Evolutionary conservation across 306 rosid species (phyloP), one percentile per base, ranked within the genome.

Genomic region (Ormosia semicastrata): DNA sequence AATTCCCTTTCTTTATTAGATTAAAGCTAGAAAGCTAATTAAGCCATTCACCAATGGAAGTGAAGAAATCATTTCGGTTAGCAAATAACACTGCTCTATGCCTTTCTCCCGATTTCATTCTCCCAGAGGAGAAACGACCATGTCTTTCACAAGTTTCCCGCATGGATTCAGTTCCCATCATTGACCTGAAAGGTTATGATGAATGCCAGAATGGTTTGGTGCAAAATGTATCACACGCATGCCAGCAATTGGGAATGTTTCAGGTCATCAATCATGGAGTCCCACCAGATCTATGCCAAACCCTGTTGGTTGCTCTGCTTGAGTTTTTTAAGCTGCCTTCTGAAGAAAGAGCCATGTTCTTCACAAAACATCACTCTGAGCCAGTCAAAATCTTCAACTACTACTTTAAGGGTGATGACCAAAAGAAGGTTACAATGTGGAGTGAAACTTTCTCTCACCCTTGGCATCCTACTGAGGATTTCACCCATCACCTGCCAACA

Each of bases 201-300:
- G 57, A 63, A 17, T 17, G 15, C 24, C 4, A 34, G 17, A 3
- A 37, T 7, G 29, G 46, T 40, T 15, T 89, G n/a, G 65, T 89
- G 57, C 63, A 53, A 8, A 67, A 54, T 3, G 50, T 87, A 30
- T 81, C 87, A 29, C 44, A 76, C 8, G 89, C 89, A 46, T 87
- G 86, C 33, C 70, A 79, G 12, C 75, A 56, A 12, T 78, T 43
- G 44, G 93, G 86, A 10, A 71, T 85, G 57, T 87, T 85, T 78
- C 87, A 81, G 14, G 47, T 87, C 68, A 83, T 75, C 66, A 83
- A 85, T 73, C 93, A 87, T 66, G 89, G 89, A 50, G 71, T 86
- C 40, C 81, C 91, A 12, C 32, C 66, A 53, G 72, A 58, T 1
- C 14, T 87, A 32, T 85, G 88, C 76, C 18, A 71, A 11, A 66